These are phyloP conservation scores for Nicotiana rustica DNA, from an alignment of 305 asterid species.

Conservation along the genomic window DNA sequence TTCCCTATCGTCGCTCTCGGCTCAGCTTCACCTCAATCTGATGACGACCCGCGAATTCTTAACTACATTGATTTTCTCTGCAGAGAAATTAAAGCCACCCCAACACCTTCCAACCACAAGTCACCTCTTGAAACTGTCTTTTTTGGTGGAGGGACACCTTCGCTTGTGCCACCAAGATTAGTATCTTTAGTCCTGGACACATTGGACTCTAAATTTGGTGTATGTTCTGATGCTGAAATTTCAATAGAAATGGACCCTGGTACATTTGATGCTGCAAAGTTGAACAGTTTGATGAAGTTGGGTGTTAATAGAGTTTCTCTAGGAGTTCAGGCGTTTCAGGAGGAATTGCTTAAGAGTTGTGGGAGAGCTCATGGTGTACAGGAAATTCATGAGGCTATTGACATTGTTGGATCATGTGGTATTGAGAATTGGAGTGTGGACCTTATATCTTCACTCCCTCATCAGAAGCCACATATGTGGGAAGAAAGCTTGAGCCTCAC, in stretches of 20 bases:
- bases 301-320: conserved; percentile 91
- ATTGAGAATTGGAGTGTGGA: conserved; percentile 89
- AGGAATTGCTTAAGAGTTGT: conserved; percentile 79
- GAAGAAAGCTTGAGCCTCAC: conserved; percentile 78
- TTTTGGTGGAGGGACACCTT: conserved; percentile 96
- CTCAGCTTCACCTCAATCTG: conserved; percentile 46
- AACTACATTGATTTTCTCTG: conserved; percentile 69
- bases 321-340: conserved; percentile 95
- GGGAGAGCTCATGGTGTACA: conserved; percentile 89
- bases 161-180: conserved; percentile 83
- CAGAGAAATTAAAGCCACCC: conserved; percentile 74
- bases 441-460: conserved; percentile 90
- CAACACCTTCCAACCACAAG: conserved; percentile 38
- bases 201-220: conserved; percentile 63
- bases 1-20: conserved; percentile 94
- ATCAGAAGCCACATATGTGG: conserved; percentile 84
- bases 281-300: conserved; percentile 65
- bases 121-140: conserved; percentile 87
- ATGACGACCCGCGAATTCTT: conserved; percentile 70
- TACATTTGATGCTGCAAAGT: conserved; percentile 62
- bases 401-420: conserved; percentile 65
- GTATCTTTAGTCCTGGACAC: conserved; percentile 67
- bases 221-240: conserved; percentile 71
- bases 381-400: conserved; percentile 78
- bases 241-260: conserved; percentile 99